These are phyloP conservation scores for Botrytis fragariae DNA, from an alignment of 2,329 filamentous ascomycete genomes.

Conservation along the genomic window DNA sequence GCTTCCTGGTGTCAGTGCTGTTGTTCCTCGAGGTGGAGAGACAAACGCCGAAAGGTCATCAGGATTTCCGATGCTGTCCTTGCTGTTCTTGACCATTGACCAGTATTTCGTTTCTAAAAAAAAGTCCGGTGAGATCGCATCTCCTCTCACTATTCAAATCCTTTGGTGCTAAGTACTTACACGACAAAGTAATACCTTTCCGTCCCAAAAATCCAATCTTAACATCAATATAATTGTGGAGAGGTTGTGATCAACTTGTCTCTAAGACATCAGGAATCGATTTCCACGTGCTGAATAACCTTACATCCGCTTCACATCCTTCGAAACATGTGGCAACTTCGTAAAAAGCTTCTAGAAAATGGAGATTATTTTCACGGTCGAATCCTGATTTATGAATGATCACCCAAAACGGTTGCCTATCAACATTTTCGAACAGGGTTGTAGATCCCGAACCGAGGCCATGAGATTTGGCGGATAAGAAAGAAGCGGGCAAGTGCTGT, in stretches of 20 bases:
- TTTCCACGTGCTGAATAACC: background rate
- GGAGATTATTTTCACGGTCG: background rate
- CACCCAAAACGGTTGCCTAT: background rate
- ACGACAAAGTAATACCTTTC: background rate
- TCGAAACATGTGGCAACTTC: background rate
- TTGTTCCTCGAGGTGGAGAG: background rate
- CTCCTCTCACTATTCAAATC: background rate
- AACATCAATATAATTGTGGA: background rate
- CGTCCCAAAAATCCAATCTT: background rate
- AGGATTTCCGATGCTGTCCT: background rate
- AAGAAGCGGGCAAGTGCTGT: background rate
- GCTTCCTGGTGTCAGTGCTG: background rate
- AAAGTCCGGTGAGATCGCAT: background rate
- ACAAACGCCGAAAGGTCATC: background rate
- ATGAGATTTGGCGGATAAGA: background rate
- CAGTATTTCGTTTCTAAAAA: background rate
- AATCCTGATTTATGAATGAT: background rate
- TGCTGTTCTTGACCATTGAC: background rate
- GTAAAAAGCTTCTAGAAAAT: background rate
- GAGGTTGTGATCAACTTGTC: background rate
- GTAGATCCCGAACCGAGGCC: constrained; percentile 1
- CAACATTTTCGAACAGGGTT: background rate
- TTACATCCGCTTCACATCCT: background rate
- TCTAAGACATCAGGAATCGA: background rate
- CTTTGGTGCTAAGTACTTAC: background rate